Base-by-base conservation (phyloP, 2,329 filamentous ascomycete genomes). In the Domatiomyces catenatus region DNA sequence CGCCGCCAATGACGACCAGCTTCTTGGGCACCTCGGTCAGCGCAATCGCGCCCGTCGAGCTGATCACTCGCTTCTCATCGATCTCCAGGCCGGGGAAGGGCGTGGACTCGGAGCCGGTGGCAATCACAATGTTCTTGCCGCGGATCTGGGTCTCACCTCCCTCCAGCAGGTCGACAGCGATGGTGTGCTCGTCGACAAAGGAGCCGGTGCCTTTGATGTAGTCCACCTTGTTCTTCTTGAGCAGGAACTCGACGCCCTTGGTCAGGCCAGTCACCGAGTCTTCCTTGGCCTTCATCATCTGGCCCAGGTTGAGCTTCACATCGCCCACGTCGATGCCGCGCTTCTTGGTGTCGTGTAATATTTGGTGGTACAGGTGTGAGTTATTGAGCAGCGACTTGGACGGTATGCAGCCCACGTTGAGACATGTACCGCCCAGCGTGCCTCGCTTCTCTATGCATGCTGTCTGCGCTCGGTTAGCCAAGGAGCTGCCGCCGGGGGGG, bases 301-400 rank as follows among this genome's bases (percentile, higher is more conserved):
- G 83, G 63, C 75, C 71, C 45, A 98, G 78, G 76, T 98, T 95
- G 66, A 98, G 83, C 71, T 94, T 93, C 65, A 98, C 90, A 72
- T 94, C 87, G 66, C 85, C 83, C 61, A 98, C 92, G 66, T 96
- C 90, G 68, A 98, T 98, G 67, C 92, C 92, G 68, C 92, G 87
- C 71, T 85, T 81, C 75, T 95, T 94, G 59, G 88, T 90, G 75
- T 98, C 92, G 75, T 98, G 90, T 55, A 93, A 80, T 65, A 95
- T 84, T 72, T 89, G 84, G 75, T 96, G 90, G 77, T 96, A 96
- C 54, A 96, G 79, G 70, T 95, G 88, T 62, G 92, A 95, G 78
- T 96, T 96, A 82, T 96, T 98, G 69, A 98, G 86, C 61, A 98
- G 86, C 56, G 92, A 95, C 74, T 98, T 98, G 59, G 92, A 98